Evolutionary conservation across 306 rosid genomes (phyloP).

Genomic region (Vigna unguiculata): DNA sequence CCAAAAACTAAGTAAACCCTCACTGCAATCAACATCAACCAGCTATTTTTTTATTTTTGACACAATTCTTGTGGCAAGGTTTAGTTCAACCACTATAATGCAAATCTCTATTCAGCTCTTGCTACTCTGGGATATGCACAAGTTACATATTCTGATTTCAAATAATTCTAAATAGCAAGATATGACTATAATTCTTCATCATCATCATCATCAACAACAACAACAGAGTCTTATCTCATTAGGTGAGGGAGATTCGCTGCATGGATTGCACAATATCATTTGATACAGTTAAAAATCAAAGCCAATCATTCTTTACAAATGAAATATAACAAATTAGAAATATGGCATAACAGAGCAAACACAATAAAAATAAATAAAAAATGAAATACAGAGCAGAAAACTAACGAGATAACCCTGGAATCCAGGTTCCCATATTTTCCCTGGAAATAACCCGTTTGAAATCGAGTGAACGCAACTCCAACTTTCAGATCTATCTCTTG

Average conservation of each 20-base stretch:
- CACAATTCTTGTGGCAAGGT: conserved; percentile 8
- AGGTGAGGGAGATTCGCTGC: background rate
- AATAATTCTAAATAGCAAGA: conserved; percentile 32
- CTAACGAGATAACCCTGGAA: conserved; percentile 93
- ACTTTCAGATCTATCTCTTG: conserved; percentile 99
- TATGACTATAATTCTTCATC: conserved; percentile 10
- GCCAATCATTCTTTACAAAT: background rate
- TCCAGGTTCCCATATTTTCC: conserved; percentile 99
- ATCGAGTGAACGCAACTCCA: conserved; percentile 97
- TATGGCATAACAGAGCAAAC: conserved; percentile 11
- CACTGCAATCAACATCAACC: conserved; percentile 23
- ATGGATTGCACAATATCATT: background rate
- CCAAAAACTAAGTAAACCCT: conserved; percentile 40
- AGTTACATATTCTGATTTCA: conserved; percentile 34
- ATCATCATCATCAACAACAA: background rate
- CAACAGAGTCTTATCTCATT: background rate
- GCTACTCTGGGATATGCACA: conserved; percentile 9
- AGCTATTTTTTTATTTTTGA: conserved; percentile 12
- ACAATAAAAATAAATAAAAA: conserved; percentile 33
- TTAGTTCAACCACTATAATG: conserved; percentile 24
- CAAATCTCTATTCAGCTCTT: conserved; percentile 13
- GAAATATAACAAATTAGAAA: conserved; percentile 6
- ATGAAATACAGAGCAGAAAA: conserved; percentile 48
- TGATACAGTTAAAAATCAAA: background rate
- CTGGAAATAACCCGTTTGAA: conserved; percentile 85